Evolutionary conservation across 2,329 filamentous ascomycete species (phyloP).

Genomic region (Colletotrichum limetticola): DNA sequence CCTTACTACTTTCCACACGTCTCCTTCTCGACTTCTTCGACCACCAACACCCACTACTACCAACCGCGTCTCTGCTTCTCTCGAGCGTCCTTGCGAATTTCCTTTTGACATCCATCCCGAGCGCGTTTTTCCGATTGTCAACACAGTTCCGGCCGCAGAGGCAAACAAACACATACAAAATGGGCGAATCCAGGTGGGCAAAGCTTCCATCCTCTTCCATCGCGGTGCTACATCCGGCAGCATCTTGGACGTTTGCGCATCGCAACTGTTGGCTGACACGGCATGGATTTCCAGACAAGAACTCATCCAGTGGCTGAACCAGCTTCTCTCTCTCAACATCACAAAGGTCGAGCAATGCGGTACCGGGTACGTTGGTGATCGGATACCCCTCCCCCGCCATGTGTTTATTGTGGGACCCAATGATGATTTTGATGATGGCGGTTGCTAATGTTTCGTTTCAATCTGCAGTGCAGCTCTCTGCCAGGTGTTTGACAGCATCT

Average conservation of each 20-base stretch:
- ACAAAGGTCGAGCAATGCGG: constrained; percentile 99
- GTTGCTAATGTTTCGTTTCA: constrained; percentile 39
- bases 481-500: constrained; percentile 99
- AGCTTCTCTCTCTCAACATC: constrained; percentile 96
- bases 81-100: constrained; percentile 28
- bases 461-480: constrained; percentile 84
- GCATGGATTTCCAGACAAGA: constrained; percentile 77
- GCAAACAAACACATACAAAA: constrained; percentile 48
- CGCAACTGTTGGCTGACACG: constrained; percentile 35
- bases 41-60: neutral
- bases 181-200: constrained; percentile 72
- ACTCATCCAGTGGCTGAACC: constrained; percentile 95
- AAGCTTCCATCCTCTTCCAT: constrained; percentile 19
- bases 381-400: constrained; percentile 47
- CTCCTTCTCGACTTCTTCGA: constrained; percentile 16
- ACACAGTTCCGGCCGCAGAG: neutral
- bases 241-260: neutral
- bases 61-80: constrained; percentile 24
- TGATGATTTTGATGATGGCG: constrained; percentile 18
- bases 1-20: constrained; percentile 15
- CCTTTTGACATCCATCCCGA: neutral
- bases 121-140: constrained; percentile 1
- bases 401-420: constrained; percentile 29
- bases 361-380: constrained; percentile 78
- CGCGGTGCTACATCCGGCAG: neutral